Percentiles rank a stretch among this genome's conserved stretches.
phyloP scores from a whole-genome alignment of 2,329 filamentous ascomycete species.

The Colletotrichum caudatum region DNA sequence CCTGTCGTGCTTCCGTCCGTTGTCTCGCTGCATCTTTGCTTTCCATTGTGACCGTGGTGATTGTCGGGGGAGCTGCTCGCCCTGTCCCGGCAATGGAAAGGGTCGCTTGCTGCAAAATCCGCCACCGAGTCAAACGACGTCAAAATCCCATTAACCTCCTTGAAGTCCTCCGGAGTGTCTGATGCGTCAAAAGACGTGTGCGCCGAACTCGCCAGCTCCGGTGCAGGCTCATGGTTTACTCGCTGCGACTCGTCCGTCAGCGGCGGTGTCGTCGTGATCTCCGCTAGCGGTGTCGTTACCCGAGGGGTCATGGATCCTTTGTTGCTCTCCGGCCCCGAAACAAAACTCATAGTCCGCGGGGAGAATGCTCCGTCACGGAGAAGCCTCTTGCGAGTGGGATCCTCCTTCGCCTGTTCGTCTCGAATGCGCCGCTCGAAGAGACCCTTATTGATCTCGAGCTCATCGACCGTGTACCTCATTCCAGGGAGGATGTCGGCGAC shows the following conservation, averaged over 20 bases:
- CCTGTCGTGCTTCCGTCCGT: slow-evolving; percentile 70
- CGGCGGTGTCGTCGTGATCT: slow-evolving; percentile 35
- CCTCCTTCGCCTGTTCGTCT: slow-evolving; percentile 69
- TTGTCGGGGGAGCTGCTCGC: slow-evolving; percentile 50
- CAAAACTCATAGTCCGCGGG: slow-evolving; percentile 59
- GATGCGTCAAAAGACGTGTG: slow-evolving; percentile 50
- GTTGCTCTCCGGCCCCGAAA: slow-evolving; percentile 43
- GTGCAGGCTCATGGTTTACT: slow-evolving; percentile 46
- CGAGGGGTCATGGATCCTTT: slow-evolving; percentile 33
- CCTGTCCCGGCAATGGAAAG: slow-evolving; percentile 55
- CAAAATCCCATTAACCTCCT: slow-evolving; percentile 58
- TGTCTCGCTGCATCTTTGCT: slow-evolving; percentile 71
- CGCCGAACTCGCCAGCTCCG: slow-evolving; percentile 47
- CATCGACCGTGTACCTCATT: slow-evolving; percentile 85
- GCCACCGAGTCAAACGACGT: slow-evolving; percentile 60
- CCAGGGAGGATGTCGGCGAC: slow-evolving; percentile 87
- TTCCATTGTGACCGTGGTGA: slow-evolving; percentile 57
- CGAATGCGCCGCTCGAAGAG: slow-evolving; percentile 78
- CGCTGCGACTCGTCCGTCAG: slow-evolving; percentile 43
- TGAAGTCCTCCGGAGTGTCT: slow-evolving; percentile 51
- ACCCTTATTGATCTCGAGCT: slow-evolving; percentile 81
- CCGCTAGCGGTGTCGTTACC: slow-evolving; percentile 38
- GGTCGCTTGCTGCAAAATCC: slow-evolving; percentile 63
- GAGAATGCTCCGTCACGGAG: slow-evolving; percentile 58
- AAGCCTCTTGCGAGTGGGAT: slow-evolving; percentile 52